phyloP scores from a whole-genome alignment of 169 alveolate species.

The Babesia bovis region DNA sequence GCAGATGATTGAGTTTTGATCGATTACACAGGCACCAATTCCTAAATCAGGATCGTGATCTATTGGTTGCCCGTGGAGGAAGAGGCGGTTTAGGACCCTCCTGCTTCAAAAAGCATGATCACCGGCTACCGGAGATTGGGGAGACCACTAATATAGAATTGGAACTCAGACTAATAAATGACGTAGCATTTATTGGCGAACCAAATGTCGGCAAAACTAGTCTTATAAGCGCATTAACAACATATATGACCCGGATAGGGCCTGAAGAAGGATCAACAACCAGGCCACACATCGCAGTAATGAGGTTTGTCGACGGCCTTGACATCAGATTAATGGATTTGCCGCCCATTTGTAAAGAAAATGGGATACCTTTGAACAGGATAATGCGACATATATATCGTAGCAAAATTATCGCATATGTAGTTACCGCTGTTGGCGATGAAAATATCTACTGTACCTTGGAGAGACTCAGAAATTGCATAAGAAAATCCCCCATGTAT shows the following conservation, averaged over 20 bases:
- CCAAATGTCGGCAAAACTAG: constrained; percentile 78
- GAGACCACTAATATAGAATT: constrained; percentile 68
- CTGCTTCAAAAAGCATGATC: constrained; percentile 77
- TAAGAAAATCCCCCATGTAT: constrained; percentile 29
- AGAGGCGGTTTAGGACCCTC: constrained; percentile 82
- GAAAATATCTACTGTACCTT: constrained; percentile 23
- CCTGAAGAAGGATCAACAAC: constrained; percentile 78
- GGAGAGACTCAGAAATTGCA: constrained; percentile 20
- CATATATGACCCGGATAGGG: constrained; percentile 74
- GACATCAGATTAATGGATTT: constrained; percentile 74
- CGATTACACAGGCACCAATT: constrained; percentile 66
- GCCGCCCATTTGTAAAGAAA: constrained; percentile 68
- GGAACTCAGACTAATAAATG: constrained; percentile 76
- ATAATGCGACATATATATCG: constrained; percentile 74
- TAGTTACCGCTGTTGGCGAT: constrained; percentile 65
- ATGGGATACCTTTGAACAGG: constrained; percentile 41
- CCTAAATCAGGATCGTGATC: constrained; percentile 59
- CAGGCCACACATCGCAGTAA: constrained; percentile 75
- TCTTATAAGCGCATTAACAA: constrained; percentile 71
- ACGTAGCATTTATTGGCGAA: constrained; percentile 76
- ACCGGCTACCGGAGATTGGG: constrained; percentile 76
- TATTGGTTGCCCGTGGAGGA: constrained; percentile 79
- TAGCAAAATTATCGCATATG: constrained; percentile 72
- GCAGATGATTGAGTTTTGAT: background rate
- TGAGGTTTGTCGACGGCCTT: constrained; percentile 77